Conservation (phyloP, 306 rosid species). For the Castanospermum australe region DNA sequence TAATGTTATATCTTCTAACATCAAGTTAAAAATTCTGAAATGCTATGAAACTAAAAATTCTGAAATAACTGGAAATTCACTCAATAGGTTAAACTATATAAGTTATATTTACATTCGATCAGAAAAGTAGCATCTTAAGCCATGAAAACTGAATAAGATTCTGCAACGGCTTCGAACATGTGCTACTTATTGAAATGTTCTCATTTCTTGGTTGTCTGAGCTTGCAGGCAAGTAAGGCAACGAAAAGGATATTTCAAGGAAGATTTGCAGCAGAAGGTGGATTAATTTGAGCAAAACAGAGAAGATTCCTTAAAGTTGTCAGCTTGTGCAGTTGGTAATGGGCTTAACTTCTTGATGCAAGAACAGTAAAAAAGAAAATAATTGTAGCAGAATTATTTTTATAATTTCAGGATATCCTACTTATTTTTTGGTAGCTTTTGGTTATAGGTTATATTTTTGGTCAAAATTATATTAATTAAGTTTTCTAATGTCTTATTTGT, state of each 20-base stretch:
- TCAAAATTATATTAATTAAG: no score
- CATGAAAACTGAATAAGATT: neutral
- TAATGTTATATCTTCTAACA: neutral
- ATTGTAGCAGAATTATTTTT: no score
- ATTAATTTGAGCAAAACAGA: conserved; percentile 12
- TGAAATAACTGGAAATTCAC: no score
- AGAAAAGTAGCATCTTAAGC: conserved; percentile 10
- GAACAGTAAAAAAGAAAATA: no score
- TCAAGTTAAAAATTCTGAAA: no score
- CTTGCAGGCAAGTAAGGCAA: conserved; percentile 55
- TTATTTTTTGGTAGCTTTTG: no score
- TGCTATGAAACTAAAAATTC: neutral
- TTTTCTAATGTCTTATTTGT: no score
- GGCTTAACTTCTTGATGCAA: no score
- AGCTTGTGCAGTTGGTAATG: neutral
- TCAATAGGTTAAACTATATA: neutral
- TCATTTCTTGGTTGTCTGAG: neutral
- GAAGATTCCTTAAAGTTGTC: neutral
- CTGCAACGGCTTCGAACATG: neutral
- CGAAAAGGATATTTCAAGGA: conserved; percentile 53
- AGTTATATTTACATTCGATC: neutral
- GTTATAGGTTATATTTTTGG: no score
- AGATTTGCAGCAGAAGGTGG: conserved; percentile 29
- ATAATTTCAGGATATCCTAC: no score
- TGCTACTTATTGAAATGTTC: neutral